phyloP scores from a whole-genome alignment of 768 basidiomycete genomes.

The Chalciporus chontae region DNA sequence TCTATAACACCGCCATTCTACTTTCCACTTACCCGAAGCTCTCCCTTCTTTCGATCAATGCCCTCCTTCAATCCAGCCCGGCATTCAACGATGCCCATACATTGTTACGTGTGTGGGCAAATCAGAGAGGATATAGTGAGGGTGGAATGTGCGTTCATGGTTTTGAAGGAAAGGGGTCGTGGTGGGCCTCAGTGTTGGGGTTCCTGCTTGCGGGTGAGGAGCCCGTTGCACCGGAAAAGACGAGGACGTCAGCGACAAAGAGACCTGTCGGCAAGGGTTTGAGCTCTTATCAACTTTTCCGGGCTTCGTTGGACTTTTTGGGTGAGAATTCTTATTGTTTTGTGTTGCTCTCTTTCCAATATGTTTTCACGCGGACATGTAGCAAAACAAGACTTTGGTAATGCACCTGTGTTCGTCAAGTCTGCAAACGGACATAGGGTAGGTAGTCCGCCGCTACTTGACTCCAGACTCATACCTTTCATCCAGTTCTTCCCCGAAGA shows the following conservation, averaged over 20 bases:
- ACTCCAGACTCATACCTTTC: background rate
- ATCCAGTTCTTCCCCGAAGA: conserved; percentile 56
- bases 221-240: conserved; percentile 21
- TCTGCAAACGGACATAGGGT: conserved; percentile 53
- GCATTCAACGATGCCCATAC: conserved; percentile 72
- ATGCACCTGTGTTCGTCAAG: conserved; percentile 58
- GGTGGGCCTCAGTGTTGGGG: conserved; percentile 66
- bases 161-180: conserved; percentile 63
- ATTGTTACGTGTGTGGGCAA: conserved; percentile 86
- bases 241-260: conserved; percentile 34
- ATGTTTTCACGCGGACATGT: conserved; percentile 8
- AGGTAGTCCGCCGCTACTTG: conserved; percentile 12
- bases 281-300: conserved; percentile 88
- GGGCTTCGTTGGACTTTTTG: conserved; percentile 79
- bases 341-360: background rate
- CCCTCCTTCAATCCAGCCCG: conserved; percentile 48
- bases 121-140: conserved; percentile 74
- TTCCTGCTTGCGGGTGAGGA: conserved; percentile 70
- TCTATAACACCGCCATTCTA: conserved; percentile 78
- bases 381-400: conserved; percentile 72
- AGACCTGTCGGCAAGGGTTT: conserved; percentile 73
- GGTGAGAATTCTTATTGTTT: conserved; percentile 46
- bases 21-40: conserved; percentile 35
- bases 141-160: conserved; percentile 61
- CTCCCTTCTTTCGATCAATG: conserved; percentile 42